Conservation (phyloP, 2,329 filamentous ascomycete species). For the Cytospora mali region DNA sequence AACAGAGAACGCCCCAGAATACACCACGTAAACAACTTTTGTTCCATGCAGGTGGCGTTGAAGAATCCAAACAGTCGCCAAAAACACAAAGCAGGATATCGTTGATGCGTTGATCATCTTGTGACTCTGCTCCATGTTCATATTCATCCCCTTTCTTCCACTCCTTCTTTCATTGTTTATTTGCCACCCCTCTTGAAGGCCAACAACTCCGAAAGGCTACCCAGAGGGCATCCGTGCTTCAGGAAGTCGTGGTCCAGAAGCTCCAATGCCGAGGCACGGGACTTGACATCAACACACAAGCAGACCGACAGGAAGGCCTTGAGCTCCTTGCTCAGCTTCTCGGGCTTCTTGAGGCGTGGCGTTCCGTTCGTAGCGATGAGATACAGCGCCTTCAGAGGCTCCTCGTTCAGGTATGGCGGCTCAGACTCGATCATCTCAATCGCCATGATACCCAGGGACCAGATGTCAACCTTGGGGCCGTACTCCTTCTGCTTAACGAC, state of each 20-base stretch:
- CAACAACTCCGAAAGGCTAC: slow-evolving; percentile 82
- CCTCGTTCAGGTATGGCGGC: slow-evolving; percentile 96
- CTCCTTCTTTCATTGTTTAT: slow-evolving; percentile 41
- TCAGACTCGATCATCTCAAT: slow-evolving; percentile 99
- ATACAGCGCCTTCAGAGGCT: slow-evolving; percentile 95
- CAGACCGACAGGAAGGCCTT: slow-evolving; percentile 97
- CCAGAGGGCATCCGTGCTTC: slow-evolving; percentile 83
- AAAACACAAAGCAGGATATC: slow-evolving; percentile 14
- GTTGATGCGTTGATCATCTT: slow-evolving; percentile 5
- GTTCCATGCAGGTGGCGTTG: slow-evolving; percentile 15
- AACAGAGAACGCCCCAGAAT: slow-evolving; percentile 20
- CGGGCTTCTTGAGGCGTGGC: slow-evolving; percentile 94
- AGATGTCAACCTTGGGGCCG: slow-evolving; percentile 96
- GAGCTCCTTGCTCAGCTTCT: slow-evolving; percentile 96
- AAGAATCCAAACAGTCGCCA: slow-evolving; percentile 21
- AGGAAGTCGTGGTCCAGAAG: slow-evolving; percentile 91
- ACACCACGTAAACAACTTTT: slow-evolving; percentile 22
- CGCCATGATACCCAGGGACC: slow-evolving; percentile 98
- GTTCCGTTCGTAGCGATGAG: slow-evolving; percentile 98
- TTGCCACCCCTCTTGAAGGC: slow-evolving; percentile 79
- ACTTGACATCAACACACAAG: slow-evolving; percentile 94
- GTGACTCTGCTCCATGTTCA: not conserved
- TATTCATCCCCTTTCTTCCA: not conserved
- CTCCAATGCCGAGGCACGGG: slow-evolving; percentile 87
- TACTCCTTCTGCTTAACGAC: slow-evolving; percentile 99